Conservation (phyloP, 306 rosid genomes). For the Cucurbita maxima region DNA sequence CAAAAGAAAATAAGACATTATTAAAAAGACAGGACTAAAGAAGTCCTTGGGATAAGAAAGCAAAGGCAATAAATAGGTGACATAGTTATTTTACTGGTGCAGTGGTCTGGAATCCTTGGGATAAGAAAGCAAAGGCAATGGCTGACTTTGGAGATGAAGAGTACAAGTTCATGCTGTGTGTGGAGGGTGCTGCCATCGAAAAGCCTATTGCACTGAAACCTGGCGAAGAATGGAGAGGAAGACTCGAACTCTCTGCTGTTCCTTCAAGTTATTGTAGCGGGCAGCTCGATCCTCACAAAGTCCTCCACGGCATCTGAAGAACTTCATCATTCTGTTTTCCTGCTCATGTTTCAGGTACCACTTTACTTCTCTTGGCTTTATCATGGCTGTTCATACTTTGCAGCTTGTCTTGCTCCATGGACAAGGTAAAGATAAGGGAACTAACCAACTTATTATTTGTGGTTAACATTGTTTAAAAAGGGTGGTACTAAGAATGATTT, state of each 20-base stretch:
- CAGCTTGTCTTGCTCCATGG: background rate
- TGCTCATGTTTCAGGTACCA: slow-evolving; percentile 59
- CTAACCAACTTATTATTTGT: background rate
- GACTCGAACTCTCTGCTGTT: slow-evolving; percentile 83
- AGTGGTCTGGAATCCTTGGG: slow-evolving; percentile 99
- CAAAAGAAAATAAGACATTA: background rate
- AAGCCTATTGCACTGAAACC: slow-evolving; percentile 78
- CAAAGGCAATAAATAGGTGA: too few relatives aligned
- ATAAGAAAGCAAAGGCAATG: slow-evolving; percentile 92
- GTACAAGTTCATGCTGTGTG: slow-evolving; percentile 87
- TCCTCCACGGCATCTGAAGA: slow-evolving; percentile 48
- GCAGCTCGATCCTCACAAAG: slow-evolving; percentile 84
- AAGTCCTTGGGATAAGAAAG: too few relatives aligned
- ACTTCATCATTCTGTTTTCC: slow-evolving; percentile 20
- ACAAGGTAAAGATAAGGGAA: background rate
- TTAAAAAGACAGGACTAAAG: too few relatives aligned
- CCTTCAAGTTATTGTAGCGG: slow-evolving; percentile 98
- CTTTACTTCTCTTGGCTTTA: background rate
- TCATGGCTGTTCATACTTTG: background rate
- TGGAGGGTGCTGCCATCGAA: slow-evolving; percentile 82
- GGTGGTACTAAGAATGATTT: background rate
- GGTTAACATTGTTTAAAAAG: background rate
- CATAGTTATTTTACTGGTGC: slow-evolving; percentile 1
- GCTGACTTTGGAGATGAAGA: slow-evolving; percentile 96
- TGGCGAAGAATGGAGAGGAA: slow-evolving; percentile 98